Evolutionary conservation across 2,329 filamentous ascomycete species (phyloP), one percentile per base, ranked within the genome.

Genomic region (Cladosporium oxysporum): DNA sequence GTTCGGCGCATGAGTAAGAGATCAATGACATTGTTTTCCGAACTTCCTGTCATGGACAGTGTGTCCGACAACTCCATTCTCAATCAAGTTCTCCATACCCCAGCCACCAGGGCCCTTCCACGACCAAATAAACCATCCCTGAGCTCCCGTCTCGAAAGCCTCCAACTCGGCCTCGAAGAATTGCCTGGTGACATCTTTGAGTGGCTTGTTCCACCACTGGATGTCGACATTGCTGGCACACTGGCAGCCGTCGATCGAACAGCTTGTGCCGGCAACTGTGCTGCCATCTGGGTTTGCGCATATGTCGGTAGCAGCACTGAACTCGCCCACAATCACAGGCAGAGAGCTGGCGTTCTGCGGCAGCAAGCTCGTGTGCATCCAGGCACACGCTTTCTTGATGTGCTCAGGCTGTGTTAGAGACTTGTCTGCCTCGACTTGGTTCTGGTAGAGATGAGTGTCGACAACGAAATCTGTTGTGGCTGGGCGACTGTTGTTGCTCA

Each of bases 81-180:
- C 66, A 7, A 79, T 75, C 18, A 80, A 69, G 65, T 80, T 76
- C 53, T 75, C 72, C 69, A 82, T 76, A 16, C 78, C 75, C 81
- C 81, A 82, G 44, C 77, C 78, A 5, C 76, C 75, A 14, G 78
- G 77, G 6, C 74, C 78, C 59, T 80, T 78, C 37, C 78, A 80
- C 47, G 77, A 78, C 81, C 80, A 83, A 11, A 80, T 69, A 69
- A 82, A 82, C 66, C 79, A 77, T 44, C 80, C 81, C 1, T 75
- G 73, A 0, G 76, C 71, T 31, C 75, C 74, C 8, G 73, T 65
- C 69, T 83, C 80, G 67, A 80, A 82, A 1, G 78, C 76, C 66
- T 82, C 76, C 21, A 83, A 66, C 67, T 83, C 76, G 1, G 80
- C 81, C 69, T 83, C 81, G 44, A 82, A 70, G 67, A 76, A 82